Percentiles rank a stretch among this genome's conserved stretches.
These are phyloP conservation scores for Beverwykella pulmonaria DNA, from an alignment of 495 filamentous ascomycete species.

Conservation along the genomic window DNA sequence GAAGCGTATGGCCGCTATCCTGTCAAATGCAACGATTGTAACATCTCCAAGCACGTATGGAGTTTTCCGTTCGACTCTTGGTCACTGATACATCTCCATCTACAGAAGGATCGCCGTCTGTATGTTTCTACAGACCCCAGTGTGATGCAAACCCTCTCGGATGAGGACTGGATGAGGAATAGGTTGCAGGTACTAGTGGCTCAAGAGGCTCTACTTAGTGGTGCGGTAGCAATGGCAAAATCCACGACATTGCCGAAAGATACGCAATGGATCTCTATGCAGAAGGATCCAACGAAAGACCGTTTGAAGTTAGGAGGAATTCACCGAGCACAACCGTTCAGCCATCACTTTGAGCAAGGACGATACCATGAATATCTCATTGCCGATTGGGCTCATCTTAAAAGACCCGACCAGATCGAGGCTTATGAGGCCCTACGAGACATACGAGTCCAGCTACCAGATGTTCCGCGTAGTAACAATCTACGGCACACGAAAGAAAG, in stretches of 20 bases:
- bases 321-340: conserved; percentile 51
- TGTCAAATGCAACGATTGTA: conserved; percentile 46
- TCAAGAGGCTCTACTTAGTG: not conserved
- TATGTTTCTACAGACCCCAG: not conserved
- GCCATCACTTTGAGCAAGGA: conserved; percentile 45
- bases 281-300: conserved; percentile 30
- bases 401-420: not conserved
- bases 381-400: conserved; percentile 11
- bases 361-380: conserved; percentile 45
- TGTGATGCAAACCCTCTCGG: not conserved
- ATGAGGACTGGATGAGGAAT: not conserved
- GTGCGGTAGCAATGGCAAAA: not conserved
- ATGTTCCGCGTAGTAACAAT: too few species aligned
- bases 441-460: not conserved
- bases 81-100: conserved; percentile 46
- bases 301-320: conserved; percentile 49
- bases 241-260: not conserved
- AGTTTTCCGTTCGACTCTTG: conserved; percentile 53
- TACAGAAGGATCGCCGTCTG: conserved; percentile 37
- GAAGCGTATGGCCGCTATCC: conserved; percentile 48
- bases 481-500: too few species aligned
- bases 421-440: not conserved
- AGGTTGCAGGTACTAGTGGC: not conserved
- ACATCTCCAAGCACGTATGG: conserved; percentile 50
- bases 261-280: conserved; percentile 36